Conservation (phyloP, 306 rosid genomes). For the Ormosia semicastrata region DNA sequence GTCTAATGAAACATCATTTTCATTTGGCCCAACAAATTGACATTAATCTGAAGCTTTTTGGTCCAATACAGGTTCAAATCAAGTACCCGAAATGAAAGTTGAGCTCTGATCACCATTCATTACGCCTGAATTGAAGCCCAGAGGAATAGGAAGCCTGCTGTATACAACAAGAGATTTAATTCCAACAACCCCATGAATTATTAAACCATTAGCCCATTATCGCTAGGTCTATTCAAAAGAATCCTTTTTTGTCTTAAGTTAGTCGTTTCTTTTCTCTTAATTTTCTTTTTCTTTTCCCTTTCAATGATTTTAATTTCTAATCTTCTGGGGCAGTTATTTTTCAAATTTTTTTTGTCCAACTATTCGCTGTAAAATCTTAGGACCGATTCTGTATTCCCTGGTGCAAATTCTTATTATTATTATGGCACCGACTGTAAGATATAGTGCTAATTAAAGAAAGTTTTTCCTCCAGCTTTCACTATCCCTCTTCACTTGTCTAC, state of each 20-base stretch:
- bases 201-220: conserved; percentile 37
- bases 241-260: conserved; percentile 29
- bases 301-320: conserved; percentile 47
- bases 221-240: conserved; percentile 43
- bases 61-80: conserved; percentile 64
- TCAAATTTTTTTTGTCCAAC: conserved; percentile 34
- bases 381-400: conserved; percentile 52
- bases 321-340: conserved; percentile 40
- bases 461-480: conserved; percentile 32
- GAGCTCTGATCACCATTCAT: conserved; percentile 65
- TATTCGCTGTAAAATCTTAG: conserved; percentile 70
- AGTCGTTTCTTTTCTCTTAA: conserved; percentile 2
- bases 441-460: conserved; percentile 57
- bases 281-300: not conserved
- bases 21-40: conserved; percentile 27
- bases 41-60: not conserved
- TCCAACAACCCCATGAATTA: conserved; percentile 44
- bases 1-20: conserved; percentile 30
- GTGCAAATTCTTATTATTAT: conserved; percentile 53
- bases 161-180: conserved; percentile 60
- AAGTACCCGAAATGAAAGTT: conserved; percentile 67
- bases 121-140: conserved; percentile 44
- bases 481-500: conserved; percentile 11
- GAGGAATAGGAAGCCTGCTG: conserved; percentile 47
- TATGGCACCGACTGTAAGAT: conserved; percentile 66